Evolutionary conservation across 2,329 filamentous ascomycete species (phyloP).

Genomic region (Colletotrichum sidae): DNA sequence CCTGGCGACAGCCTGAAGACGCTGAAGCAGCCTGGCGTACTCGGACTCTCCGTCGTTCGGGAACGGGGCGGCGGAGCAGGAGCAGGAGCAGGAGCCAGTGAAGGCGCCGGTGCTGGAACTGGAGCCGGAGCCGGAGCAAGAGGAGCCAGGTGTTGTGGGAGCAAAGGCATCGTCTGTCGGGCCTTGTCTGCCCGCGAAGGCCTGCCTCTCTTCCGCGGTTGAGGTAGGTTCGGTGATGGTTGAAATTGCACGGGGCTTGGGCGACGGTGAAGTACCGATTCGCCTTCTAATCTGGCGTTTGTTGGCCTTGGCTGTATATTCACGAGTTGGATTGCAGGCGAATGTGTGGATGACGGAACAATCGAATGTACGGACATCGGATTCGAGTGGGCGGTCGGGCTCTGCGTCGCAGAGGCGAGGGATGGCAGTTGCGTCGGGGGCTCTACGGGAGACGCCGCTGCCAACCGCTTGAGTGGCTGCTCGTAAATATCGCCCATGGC

Average conservation of each 20-base stretch:
- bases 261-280: conserved; percentile 9
- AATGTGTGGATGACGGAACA: conserved; percentile 23
- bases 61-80: conserved; percentile 23
- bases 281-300: conserved; percentile 1
- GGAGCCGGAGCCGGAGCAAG: conserved; percentile 40
- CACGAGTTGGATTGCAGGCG: conserved; percentile 28
- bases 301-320: conserved; percentile 39
- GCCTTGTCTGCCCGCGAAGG: conserved; percentile 59
- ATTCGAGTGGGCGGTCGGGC: conserved; percentile 14
- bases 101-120: conserved; percentile 2
- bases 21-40: conserved; percentile 24
- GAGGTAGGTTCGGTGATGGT: conserved; percentile 8
- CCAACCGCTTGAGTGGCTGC: conserved; percentile 48
- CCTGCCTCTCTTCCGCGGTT: conserved; percentile 57
- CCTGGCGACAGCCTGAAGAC: conserved; percentile 27
- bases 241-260: conserved; percentile 21
- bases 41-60: conserved; percentile 18
- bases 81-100: conserved; percentile 36
- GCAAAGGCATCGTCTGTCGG: conserved; percentile 45
- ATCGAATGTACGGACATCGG: conserved; percentile 23
- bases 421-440: conserved; percentile 24
- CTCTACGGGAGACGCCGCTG: conserved; percentile 30
- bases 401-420: conserved; percentile 21
- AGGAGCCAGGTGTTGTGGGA: conserved; percentile 49
- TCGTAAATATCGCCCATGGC: conserved; percentile 49